These are phyloP conservation scores for Ploettnerulaceae sp. DNA, from an alignment of 2,329 filamentous ascomycete genomes.

Conservation along the genomic window DNA sequence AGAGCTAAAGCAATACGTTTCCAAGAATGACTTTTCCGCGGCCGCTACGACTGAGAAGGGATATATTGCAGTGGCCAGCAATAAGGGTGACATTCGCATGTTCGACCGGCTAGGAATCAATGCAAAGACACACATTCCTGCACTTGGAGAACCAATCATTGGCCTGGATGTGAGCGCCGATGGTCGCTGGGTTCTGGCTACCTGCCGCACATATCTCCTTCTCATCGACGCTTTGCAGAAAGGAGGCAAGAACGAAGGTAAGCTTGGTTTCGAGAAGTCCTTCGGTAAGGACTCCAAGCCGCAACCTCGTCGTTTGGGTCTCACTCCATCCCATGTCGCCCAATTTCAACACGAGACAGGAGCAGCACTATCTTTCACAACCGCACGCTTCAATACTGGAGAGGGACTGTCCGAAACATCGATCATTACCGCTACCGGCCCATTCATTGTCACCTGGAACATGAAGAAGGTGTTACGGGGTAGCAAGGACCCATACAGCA, in stretches of 20 bases:
- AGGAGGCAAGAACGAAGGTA: constrained; percentile 91
- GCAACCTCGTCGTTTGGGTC: constrained; percentile 80
- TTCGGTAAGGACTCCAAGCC: constrained; percentile 93
- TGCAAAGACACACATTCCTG: constrained; percentile 94
- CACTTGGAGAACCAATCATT: constrained; percentile 89
- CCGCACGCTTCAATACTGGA: constrained; percentile 90
- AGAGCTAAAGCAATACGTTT: constrained; percentile 90
- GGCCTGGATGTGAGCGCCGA: constrained; percentile 94
- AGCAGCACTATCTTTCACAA: constrained; percentile 78
- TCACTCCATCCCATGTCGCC: constrained; percentile 88
- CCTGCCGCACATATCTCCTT: constrained; percentile 88
- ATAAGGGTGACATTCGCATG: constrained; percentile 95
- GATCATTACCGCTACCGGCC: constrained; percentile 93
- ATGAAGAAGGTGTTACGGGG: constrained; percentile 82
- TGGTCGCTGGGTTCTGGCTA: constrained; percentile 91
- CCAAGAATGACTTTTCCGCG: constrained; percentile 96
- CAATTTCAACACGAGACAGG: constrained; percentile 97
- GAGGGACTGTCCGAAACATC: constrained; percentile 78
- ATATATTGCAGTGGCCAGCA: constrained; percentile 92
- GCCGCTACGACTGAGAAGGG: constrained; percentile 94
- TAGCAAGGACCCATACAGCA: constrained; percentile 83
- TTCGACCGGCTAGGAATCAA: constrained; percentile 96
- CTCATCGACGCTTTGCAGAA: constrained; percentile 90
- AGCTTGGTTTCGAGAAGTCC: constrained; percentile 92
- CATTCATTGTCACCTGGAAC: constrained; percentile 95